Evolutionary conservation across 345 rosid genomes (phyloP), one percentile per base, ranked within the genome.

Genomic region (Capsella bursapastoris): DNA sequence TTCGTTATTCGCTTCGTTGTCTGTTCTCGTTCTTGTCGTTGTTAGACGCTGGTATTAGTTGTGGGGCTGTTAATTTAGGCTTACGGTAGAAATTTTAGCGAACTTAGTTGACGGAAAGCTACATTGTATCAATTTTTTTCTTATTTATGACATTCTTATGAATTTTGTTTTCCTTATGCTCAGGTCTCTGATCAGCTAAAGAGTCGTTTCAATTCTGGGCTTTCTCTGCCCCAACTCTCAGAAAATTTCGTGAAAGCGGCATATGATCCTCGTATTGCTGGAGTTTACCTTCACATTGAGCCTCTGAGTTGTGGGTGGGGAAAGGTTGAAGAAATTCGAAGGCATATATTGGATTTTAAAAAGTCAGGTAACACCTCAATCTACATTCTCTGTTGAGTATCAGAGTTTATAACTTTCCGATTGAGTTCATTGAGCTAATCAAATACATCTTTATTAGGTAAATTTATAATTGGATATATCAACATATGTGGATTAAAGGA

Each of bases 161-260:
- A 38, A 2, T 1, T 49, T 72, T 66, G 25, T 43, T 66, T 52
- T 45, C 28, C 51, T 32, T 70, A 58, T 89, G 60, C 80, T 79
- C 90, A 94, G 98, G 83, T 94, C 88, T 80, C 91, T 82, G 98
- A 94, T 84, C 98, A 91, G 93, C 78, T 89, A 16, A 86, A 89
- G 90, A 86, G 96, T 82, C 87, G 91, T 73, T 94, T 91, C 89
- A 85, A 93, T 73, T 81, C 95, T 68, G 94, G 87, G 40, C 83
- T 94, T 37, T 91, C 93, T 37, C 77, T 94, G 41, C 98, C 98
- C 8, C 94, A 89, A 79, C 76, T 91, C 37, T 91, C 97, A 37
- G 98, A 94, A 50, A 94, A 94, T 83, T 83, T 94, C 5, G 61
- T 83, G 66, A 94, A 94, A 84, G 97, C 97, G 13, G 93, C 97